Evolutionary conservation across 805 yeast species (phyloP).

Genomic region (Kregervanrija pseudodelftensis): DNA sequence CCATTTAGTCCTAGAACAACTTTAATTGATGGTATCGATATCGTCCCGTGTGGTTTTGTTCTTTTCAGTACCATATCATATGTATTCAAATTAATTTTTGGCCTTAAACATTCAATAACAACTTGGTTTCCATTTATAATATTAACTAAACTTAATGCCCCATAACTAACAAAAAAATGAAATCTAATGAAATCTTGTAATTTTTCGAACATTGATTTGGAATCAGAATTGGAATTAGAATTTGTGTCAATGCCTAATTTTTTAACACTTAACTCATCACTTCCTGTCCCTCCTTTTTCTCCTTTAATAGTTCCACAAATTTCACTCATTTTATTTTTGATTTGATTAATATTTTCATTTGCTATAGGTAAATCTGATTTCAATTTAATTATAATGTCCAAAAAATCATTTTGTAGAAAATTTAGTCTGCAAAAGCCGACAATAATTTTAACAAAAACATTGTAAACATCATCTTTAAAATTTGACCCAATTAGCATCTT

Average conservation of each 20-base stretch:
- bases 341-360: conserved; percentile 1
- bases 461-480: background rate
- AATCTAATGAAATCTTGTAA: too few species aligned
- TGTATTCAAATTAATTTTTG: conserved; percentile 8
- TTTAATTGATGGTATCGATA: conserved; percentile 35
- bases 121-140: conserved; percentile 10
- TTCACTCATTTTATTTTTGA: background rate
- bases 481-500: background rate
- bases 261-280: background rate
- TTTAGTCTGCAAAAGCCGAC: conserved; percentile 8
- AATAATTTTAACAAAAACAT: background rate
- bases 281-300: background rate
- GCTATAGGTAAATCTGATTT: conserved; percentile 3
- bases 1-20: conserved; percentile 26
- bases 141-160: too few species aligned
- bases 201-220: too few species aligned
- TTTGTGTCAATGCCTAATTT: too few species aligned
- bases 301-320: background rate
- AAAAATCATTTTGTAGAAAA: conserved; percentile 8
- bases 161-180: too few species aligned
- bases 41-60: conserved; percentile 30
- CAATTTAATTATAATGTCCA: conserved; percentile 3
- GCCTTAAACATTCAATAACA: conserved; percentile 10
- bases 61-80: conserved; percentile 10
- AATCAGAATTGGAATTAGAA: too few species aligned